Percentiles rank a stretch among this genome's conserved stretches.
These are phyloP conservation scores for Trichoderma polysporum DNA, from an alignment of 2,329 filamentous ascomycete genomes.

Conservation along the genomic window DNA sequence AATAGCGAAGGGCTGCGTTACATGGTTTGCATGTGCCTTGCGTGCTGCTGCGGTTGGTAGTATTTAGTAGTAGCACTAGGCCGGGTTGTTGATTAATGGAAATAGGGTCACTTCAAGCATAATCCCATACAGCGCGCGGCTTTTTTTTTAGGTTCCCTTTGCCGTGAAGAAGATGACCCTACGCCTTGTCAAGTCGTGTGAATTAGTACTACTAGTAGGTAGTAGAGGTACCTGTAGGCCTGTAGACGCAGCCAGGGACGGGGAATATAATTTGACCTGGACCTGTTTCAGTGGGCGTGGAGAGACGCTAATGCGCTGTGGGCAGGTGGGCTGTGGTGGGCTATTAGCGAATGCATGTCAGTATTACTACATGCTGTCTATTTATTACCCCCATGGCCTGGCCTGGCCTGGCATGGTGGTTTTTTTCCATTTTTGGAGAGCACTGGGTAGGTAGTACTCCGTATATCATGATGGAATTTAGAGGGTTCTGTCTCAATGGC, in stretches of 20 bases:
- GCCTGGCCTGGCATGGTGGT: not conserved
- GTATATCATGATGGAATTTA: not conserved
- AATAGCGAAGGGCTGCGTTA: not conserved
- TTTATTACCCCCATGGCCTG: not conserved
- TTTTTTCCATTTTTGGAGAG: not conserved
- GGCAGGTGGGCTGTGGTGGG: constrained; percentile 5
- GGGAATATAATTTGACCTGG: too few relatives aligned
- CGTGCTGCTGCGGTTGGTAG: not conserved
- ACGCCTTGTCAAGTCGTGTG: too few relatives aligned
- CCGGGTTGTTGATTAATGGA: not conserved
- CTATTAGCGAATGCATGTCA: not conserved
- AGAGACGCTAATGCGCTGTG: constrained; percentile 8
- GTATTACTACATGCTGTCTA: not conserved
- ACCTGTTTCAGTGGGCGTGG: not conserved
- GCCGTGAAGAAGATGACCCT: too few relatives aligned
- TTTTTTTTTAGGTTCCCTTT: too few relatives aligned
- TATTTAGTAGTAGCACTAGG: not conserved
- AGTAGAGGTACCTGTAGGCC: not conserved
- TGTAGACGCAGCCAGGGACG: not conserved
- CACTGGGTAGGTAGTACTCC: not conserved
- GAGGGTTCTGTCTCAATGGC: not conserved
- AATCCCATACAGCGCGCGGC: not conserved
- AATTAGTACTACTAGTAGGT: not conserved
- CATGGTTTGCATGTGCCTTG: not conserved
- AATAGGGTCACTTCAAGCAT: not conserved